Evolutionary conservation across 1,284 basidiomycete genomes (phyloP), one percentile per base, ranked within the genome.

Genomic region (Anthracocystis panici-leucophaei): DNA sequence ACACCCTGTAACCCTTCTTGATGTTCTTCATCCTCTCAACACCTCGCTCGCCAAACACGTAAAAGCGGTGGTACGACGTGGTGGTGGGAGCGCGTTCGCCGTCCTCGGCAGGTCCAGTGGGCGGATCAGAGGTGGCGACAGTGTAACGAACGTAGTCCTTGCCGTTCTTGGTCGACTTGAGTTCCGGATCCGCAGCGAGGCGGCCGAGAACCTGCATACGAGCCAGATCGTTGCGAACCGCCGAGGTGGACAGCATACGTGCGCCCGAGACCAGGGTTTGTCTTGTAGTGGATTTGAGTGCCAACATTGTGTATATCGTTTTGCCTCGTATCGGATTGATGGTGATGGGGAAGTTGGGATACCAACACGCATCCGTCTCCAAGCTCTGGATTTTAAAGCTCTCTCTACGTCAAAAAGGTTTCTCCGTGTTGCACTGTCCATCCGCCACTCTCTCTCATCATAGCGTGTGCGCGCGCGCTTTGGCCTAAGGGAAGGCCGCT

Each of bases 81-180:
- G 79, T 81, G 6, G 65, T 67, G 1, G 59, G 63, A 2, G 73
- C 48, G 8, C 70, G 57, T 55, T 79, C 76, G 12, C 65, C 65
- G 20, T 76, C 66, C 57, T 84, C 82, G 12, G 62, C 71, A 11
- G 82, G 80, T 20, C 80, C 82, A 8, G 75, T 55, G 23, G 79
- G 77, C 1, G 72, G 68, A 52, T 85, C 83, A 20, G 63, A 77
- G 11, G 82, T 84, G 11, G 83, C 83, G 20, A 85, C 67, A 12
- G 78, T 77, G 78, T 85, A 85, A 31, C 78, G 73, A 11, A 81
- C 72, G 69, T 79, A 85, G 58, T 84, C 81, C 68, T 85, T 85
- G 62, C 83, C 83, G 25, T 68, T 75, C 59, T 77, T 76, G 58
- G 80, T 83, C 21, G 71, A 57, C 54, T 82, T 76, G 53, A 80